Base-by-base conservation (phyloP, 306 rosid species). In the Luffa acutangula region DNA sequence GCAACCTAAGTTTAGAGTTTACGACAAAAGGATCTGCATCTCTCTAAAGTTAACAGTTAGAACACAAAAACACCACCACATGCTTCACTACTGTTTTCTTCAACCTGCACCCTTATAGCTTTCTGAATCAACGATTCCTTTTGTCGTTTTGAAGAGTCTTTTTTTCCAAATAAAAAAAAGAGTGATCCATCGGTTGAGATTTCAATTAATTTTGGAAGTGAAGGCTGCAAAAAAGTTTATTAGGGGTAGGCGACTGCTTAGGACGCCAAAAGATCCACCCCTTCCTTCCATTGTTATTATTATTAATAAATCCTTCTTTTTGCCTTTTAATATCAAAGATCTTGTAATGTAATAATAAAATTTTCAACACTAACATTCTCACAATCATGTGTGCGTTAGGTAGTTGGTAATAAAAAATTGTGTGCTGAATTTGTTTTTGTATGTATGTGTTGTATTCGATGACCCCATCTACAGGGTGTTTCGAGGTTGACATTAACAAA, bases 51-150 rank as follows among this genome's bases (percentile, higher is more conserved):
- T 31, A 31, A 31, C 15, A 46, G 37, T 73, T 73, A 49, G 60
- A 73, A 48, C 43, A 49, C 12, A 49, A 67, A 36, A 67, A 31
- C 41, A 73, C 60, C 7, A 6, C 60, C 78, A 73, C 78, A 73
- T 73, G 78, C 43, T 49, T 20, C 21, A 25, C 42, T 46, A 11
- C 56, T 70, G 76, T 10, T 65, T 37, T 45, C 2, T 67, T 18
- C 0, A 18, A 17, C 39, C 57, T 71, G 54, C 76, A 46, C 39
- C 57, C 37, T 71, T 25, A 25, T 25, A 25, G 31, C 31, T 25
- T 71, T 46, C 77, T 48, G 57, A 43, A 5, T 18, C 76, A 21
- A 71, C 41, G 77, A 46, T 71, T 71, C 76, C 76, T 71, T 71
- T 25, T 71, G 76, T 71, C 37, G 25, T 12, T 4, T 17, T 62